These are phyloP conservation scores for Phaseolus coccineus DNA, from an alignment of 331 rosid genomes.

Conservation along the genomic window DNA sequence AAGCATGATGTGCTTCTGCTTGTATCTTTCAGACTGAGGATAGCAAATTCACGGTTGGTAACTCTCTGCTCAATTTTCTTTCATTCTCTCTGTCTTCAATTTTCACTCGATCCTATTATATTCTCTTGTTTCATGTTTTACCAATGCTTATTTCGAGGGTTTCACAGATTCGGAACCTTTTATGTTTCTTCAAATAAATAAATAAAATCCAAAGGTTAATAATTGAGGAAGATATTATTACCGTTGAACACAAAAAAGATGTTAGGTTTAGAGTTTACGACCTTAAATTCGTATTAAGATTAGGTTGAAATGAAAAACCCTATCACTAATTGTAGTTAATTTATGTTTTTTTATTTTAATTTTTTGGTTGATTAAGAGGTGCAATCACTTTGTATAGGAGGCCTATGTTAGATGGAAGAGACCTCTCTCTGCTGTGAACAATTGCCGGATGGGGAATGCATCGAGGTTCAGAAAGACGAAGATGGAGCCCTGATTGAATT, in stretches of 20 bases:
- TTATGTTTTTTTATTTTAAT: background rate
- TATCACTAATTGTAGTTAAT: background rate
- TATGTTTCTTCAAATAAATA: background rate
- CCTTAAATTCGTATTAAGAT: background rate
- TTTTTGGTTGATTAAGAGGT: background rate
- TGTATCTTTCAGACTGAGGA: background rate
- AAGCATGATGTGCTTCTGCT: background rate
- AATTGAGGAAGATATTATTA: background rate
- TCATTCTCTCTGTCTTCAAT: background rate
- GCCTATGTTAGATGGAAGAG: constrained; percentile 73
- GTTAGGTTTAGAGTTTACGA: background rate
- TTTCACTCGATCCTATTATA: background rate
- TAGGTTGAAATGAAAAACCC: constrained; percentile 14
- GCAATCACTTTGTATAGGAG: background rate
- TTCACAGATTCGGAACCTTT: background rate
- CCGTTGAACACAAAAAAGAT: background rate
- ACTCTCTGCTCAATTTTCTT: background rate
- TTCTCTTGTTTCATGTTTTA: background rate
- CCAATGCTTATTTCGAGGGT: constrained; percentile 11
- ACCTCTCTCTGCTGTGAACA: constrained; percentile 57
- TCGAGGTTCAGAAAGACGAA: constrained; percentile 61
- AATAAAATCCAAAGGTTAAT: background rate
- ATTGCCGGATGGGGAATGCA: constrained; percentile 61
- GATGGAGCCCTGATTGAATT: constrained; percentile 55
- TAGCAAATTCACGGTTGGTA: background rate